These are phyloP conservation scores for Citrus maxima DNA, from an alignment of 345 rosid genomes.

Conservation along the genomic window DNA sequence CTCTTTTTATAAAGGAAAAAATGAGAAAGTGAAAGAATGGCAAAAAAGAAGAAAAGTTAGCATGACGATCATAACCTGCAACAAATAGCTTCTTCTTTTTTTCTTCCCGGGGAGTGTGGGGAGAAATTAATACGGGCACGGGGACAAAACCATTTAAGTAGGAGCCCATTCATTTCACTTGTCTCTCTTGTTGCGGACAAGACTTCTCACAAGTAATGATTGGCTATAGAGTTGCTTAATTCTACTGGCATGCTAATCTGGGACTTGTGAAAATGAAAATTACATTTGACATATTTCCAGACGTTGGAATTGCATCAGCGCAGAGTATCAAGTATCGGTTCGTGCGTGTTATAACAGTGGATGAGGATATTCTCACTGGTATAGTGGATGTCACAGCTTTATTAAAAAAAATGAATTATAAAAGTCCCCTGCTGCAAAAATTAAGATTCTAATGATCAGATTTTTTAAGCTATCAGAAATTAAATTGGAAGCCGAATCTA, in stretches of 20 bases:
- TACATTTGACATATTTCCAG: neutral
- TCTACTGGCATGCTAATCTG: neutral
- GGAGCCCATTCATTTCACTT: slow-evolving; percentile 21
- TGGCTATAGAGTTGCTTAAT: neutral
- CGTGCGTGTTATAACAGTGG: neutral
- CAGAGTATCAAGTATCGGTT: neutral
- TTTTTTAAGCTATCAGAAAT: neutral
- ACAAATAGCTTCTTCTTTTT: neutral
- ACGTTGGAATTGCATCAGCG: slow-evolving; percentile 9
- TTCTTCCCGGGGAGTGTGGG: neutral
- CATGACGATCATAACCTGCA: slow-evolving; percentile 7
- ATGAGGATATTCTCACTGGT: neutral
- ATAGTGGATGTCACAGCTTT: neutral
- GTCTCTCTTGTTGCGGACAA: slow-evolving; percentile 23
- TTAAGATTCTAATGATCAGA: neutral
- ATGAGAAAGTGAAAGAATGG: slow-evolving; percentile 10
- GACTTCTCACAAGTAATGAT: slow-evolving; percentile 15
- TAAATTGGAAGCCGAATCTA: neutral
- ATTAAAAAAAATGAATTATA: neutral
- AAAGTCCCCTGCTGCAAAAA: neutral
- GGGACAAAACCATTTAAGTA: slow-evolving; percentile 34
- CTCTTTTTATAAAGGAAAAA: slow-evolving; percentile 2
- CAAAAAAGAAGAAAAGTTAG: slow-evolving; percentile 2
- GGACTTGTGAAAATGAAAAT: neutral
- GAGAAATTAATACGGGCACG: neutral